Evolutionary conservation across 768 basidiomycete genomes (phyloP).

Genomic region (Chalciporus sphaerocephalus): DNA sequence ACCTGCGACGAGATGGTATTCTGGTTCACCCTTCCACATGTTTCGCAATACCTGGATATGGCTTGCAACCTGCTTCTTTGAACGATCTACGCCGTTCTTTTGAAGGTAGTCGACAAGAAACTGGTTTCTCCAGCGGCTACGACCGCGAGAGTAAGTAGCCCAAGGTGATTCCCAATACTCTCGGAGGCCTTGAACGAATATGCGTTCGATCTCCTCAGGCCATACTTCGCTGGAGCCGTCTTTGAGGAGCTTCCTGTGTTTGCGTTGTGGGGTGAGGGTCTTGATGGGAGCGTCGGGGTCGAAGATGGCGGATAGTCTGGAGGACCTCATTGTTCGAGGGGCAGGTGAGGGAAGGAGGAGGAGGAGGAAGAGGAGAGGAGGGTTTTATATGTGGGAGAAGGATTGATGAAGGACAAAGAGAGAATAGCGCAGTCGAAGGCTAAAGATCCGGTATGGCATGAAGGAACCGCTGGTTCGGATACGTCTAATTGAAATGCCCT

Average conservation of each 20-base stretch:
- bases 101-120: constrained; percentile 79
- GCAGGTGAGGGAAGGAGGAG: constrained; percentile 7
- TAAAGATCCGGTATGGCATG: constrained; percentile 48
- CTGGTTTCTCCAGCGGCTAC: constrained; percentile 79
- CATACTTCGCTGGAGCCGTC: constrained; percentile 77
- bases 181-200: constrained; percentile 74
- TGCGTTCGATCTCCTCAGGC: constrained; percentile 72
- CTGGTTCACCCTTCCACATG: constrained; percentile 85
- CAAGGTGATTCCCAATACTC: constrained; percentile 80
- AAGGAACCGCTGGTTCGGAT: constrained; percentile 23
- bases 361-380: constrained; percentile 11
- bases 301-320: constrained; percentile 17
- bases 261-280: constrained; percentile 63
- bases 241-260: constrained; percentile 81
- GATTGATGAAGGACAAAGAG: constrained; percentile 4
- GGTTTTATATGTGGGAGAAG: constrained; percentile 35
- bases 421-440: constrained; percentile 22
- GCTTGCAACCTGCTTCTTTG: constrained; percentile 88
- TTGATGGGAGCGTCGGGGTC: constrained; percentile 18
- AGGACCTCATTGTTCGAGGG: constrained; percentile 25
- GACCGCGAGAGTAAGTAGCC: constrained; percentile 74
- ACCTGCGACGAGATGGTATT: constrained; percentile 75
- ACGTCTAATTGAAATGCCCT: constrained; percentile 32
- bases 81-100: constrained; percentile 61
- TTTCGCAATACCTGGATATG: constrained; percentile 82